Evolutionary conservation across 2,329 filamentous ascomycete genomes (phyloP), one percentile per base, ranked within the genome.

Genomic region (Dactylellina drechsleri): DNA sequence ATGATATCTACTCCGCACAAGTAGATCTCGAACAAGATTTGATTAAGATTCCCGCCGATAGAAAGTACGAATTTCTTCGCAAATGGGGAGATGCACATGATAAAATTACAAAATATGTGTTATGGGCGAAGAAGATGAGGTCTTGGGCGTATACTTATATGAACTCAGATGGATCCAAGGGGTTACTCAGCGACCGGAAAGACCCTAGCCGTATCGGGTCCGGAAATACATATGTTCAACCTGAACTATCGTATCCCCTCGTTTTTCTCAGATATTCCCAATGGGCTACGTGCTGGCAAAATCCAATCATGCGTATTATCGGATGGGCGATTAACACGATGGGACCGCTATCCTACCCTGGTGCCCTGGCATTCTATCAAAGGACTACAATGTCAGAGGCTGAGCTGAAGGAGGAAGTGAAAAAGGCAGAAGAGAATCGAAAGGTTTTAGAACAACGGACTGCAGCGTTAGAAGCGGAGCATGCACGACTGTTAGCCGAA

Each of bases 171-270:
- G 57, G 18, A 15, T 18, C 43, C 8, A 47, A 7, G 4, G 20
- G 36, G 23, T 13, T 60, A 2, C 43, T 60, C 18, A 8, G 3
- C 1, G 57, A 26, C 3, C 49, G 57, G 57, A 45, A 49, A 16
- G 57, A 60, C 18, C 57, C 57, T 16, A 41, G 57, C 13, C 57
- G 57, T n/a, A 36, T 60, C 4, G 57, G 57, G 3, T 10, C 10
- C 6, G 43, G 43, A 7, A 60, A 60, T 20, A 60, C 43, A 28
- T 18, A 49, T 18, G 43, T 49, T 23, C 57, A 60, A 45, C 20
- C 41, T 4, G 5, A 49, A 16, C 10, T 60, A 16, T 16, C 41
- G 7, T 60, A n/a, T 15, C 23, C 2, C 4, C 6, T 60, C 2
- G 10, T 60, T 31, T 60, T 60, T n/a, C 43, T 49, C 4, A 23